phyloP scores from a whole-genome alignment of 176 grass and related monocot species.

The Themeda triandra region DNA sequence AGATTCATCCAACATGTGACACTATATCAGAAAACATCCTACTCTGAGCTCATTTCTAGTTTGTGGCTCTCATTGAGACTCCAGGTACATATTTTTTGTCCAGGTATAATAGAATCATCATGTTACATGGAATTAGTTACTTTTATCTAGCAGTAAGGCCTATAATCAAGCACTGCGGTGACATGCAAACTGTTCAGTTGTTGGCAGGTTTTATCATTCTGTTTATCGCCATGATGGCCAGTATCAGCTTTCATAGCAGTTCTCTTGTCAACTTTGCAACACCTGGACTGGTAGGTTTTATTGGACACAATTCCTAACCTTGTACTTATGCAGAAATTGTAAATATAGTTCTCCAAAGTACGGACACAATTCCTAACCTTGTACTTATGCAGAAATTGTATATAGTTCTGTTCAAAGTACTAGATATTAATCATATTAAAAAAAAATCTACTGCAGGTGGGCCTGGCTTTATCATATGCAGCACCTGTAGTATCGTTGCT shows the following conservation, averaged over 20 bases:
- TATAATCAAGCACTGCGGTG: constrained; percentile 10
- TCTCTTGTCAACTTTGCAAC: constrained; percentile 64
- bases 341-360: background rate
- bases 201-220: constrained; percentile 86
- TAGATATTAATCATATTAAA: constrained; percentile 11
- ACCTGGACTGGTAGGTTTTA: constrained; percentile 71
- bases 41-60: constrained; percentile 73
- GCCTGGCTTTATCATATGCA: constrained; percentile 85
- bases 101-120: background rate
- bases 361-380: background rate
- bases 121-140: background rate
- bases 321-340: background rate
- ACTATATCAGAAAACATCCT: constrained; percentile 89
- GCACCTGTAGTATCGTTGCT: constrained; percentile 87
- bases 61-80: constrained; percentile 92
- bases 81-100: constrained; percentile 43
- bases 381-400: background rate
- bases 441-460: constrained; percentile 60
- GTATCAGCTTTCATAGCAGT: constrained; percentile 48
- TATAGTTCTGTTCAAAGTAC: background rate
- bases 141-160: background rate
- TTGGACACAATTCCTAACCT: background rate
- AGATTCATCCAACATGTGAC: constrained; percentile 68
- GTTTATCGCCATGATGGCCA: constrained; percentile 82
- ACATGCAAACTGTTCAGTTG: constrained; percentile 58